Evolutionary conservation across 495 filamentous ascomycete species (phyloP).

Genomic region (Annulohypoxylon maeteangense): DNA sequence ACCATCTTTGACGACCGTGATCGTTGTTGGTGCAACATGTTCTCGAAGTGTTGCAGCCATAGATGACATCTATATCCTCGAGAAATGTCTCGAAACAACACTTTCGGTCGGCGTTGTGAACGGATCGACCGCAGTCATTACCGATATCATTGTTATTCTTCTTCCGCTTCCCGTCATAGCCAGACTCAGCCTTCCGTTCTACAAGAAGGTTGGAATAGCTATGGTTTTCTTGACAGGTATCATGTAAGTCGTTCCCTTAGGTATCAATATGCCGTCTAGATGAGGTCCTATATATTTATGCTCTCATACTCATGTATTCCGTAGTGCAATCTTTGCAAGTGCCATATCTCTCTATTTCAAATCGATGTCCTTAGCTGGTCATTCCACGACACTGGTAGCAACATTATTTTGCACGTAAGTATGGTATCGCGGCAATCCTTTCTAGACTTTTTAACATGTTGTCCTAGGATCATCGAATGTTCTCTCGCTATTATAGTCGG

Average conservation of each 20-base stretch:
- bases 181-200: constrained; percentile 47
- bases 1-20: background rate
- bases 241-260: constrained; percentile 45
- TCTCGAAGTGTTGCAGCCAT: background rate
- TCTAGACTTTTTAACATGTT: background rate
- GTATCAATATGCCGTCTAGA: background rate
- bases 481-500: constrained; percentile 27
- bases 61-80: background rate
- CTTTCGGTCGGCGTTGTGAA: background rate
- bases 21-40: background rate
- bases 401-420: constrained; percentile 16
- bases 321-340: constrained; percentile 15
- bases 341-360: constrained; percentile 1
- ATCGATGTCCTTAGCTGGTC: background rate
- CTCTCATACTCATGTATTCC: constrained; percentile 12
- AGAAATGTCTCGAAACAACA: background rate
- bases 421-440: background rate
- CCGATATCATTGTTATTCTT: constrained; percentile 58
- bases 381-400: background rate
- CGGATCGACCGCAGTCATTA: constrained; percentile 44
- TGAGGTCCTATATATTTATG: background rate
- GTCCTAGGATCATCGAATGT: constrained; percentile 17
- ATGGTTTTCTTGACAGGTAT: constrained; percentile 53
- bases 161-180: constrained; percentile 53
- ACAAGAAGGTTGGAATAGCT: constrained; percentile 51